Evolutionary conservation across 2,329 filamentous ascomycete genomes (phyloP), one percentile per base, ranked within the genome.

Genomic region (Aspergillus melleus): DNA sequence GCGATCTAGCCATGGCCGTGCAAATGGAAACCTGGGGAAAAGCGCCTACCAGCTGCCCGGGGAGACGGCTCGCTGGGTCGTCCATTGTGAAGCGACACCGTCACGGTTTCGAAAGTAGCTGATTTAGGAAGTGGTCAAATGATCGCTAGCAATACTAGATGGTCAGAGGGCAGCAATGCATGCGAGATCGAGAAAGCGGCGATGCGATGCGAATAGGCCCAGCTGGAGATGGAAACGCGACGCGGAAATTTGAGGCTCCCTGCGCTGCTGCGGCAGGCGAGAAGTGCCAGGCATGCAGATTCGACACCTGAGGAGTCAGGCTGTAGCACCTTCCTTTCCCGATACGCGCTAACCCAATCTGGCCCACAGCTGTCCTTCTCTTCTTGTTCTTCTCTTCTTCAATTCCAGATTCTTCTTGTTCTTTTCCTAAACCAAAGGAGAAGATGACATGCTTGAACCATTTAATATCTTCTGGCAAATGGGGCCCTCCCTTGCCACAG

Each of bases 31-130:
- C 5, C 36, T 42, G 42, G 59, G 36, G 51, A 58, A 55, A 54
- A 51, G 54, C 60, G 70, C 76, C 61, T 76, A 81, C 79, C 72
- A 81, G 67, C 61, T 79, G 76, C 65, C 69, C 73, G 61, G 76
- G 75, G 59, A 81, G 76, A 63, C 78, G 77, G 66, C 75, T 73
- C 52, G 76, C 78, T 54, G 79, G 79, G 62, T 81, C 78, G 64
- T 78, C 76, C 78, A 81, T 80, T 59, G 59, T 77, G 67, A 62
- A 61, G 32, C 64, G 54, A 64, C 57, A 61, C 64, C 59, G 60
- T 65, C 64, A 54, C 58, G 54, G 55, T 44, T 55, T 56, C 30
- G 26, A 36, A 54, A 61, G 52, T 20, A 19, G 49, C 22, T 64
- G 66, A n/a, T 6, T 16, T 6, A 6, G 63, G 55, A 52, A 53